These are phyloP conservation scores for Phanerochaete carnosa DNA, from an alignment of 768 basidiomycete species.

Conservation along the genomic window DNA sequence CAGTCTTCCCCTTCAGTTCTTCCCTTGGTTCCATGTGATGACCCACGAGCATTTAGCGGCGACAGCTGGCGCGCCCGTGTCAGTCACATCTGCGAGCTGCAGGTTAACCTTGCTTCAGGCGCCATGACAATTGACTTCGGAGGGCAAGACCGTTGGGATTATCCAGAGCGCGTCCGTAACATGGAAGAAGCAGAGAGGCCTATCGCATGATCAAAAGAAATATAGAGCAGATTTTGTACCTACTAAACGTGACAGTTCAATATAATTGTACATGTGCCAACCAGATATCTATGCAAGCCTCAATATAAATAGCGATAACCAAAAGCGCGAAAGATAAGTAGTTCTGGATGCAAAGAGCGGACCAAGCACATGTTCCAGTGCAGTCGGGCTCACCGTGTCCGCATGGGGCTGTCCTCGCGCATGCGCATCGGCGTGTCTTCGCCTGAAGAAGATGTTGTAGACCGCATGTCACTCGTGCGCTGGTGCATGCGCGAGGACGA, in stretches of 20 bases:
- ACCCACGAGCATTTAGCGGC: slow-evolving; percentile 40
- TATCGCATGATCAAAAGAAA: not conserved
- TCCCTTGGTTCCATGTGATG: not conserved
- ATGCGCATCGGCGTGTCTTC: slow-evolving; percentile 16
- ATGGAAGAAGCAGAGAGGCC: slow-evolving; percentile 46
- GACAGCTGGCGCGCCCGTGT: slow-evolving; percentile 80
- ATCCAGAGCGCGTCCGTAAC: slow-evolving; percentile 58
- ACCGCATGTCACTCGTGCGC: slow-evolving; percentile 23
- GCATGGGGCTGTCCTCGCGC: slow-evolving; percentile 9
- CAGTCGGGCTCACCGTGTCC: slow-evolving; percentile 7
- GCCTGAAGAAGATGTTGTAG: slow-evolving; percentile 20
- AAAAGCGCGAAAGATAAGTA: not conserved
- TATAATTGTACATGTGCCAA: not conserved
- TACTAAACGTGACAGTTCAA: not conserved
- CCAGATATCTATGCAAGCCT: not conserved
- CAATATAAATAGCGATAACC: not conserved
- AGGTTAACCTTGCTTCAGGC: slow-evolving; percentile 57
- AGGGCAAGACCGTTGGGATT: slow-evolving; percentile 73
- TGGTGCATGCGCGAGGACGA: slow-evolving; percentile 6
- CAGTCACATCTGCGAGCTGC: slow-evolving; percentile 68
- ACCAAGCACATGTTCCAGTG: not conserved
- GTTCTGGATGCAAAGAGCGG: not conserved
- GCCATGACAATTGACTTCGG: slow-evolving; percentile 74
- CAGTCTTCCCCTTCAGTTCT: not conserved
- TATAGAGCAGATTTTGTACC: not conserved